These are phyloP conservation scores for Solanum hybrid DNA, from an alignment of 305 asterid species.

Conservation along the genomic window DNA sequence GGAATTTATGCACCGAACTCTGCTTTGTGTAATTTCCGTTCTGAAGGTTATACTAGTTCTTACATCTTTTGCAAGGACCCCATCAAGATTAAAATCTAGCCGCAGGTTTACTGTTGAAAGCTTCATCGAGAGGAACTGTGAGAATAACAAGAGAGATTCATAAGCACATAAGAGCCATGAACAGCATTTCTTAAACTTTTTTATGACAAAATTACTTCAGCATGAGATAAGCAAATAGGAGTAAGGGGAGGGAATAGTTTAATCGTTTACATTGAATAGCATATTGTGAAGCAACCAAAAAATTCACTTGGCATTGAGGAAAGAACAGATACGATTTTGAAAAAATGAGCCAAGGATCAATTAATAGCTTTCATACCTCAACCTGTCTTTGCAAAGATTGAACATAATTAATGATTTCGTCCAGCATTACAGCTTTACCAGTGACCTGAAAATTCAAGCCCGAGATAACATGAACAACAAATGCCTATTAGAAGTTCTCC, in stretches of 20 bases:
- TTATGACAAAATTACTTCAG: background rate
- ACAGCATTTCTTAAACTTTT: background rate
- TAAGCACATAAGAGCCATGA: background rate
- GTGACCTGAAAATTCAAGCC: constrained; percentile 52
- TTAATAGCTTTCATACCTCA: constrained; percentile 44
- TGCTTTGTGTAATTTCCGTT: background rate
- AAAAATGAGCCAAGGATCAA: background rate
- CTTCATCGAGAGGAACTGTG: constrained; percentile 95
- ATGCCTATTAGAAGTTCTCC: background rate
- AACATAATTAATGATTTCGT: constrained; percentile 93
- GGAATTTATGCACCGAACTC: background rate
- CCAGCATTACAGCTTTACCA: constrained; percentile 98
- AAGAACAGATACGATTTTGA: background rate
- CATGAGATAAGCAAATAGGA: background rate
- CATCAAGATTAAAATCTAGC: constrained; percentile 59
- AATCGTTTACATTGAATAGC: background rate
- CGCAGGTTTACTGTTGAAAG: constrained; percentile 86
- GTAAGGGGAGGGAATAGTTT: background rate
- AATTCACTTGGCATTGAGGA: background rate
- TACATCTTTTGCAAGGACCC: constrained; percentile 71
- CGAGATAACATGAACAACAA: background rate
- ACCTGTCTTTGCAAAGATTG: constrained; percentile 93
- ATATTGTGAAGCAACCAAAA: background rate
- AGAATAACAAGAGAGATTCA: background rate
- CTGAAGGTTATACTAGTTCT: constrained; percentile 3